Conservation (phyloP, 345 rosid genomes). For the Schrenkiella parvula region DNA sequence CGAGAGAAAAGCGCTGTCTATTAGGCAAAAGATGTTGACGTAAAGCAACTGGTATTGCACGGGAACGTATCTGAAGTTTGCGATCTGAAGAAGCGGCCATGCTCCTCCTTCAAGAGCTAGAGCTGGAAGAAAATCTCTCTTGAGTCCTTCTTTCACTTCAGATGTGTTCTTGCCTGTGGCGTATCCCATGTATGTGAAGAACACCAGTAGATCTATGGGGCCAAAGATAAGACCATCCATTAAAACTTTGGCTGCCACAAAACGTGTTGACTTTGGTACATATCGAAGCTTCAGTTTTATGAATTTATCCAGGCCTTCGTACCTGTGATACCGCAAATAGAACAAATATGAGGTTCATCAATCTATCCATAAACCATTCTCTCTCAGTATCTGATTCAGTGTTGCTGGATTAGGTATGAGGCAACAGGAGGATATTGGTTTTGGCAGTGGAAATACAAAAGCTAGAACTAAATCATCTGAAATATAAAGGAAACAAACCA, state of each 20-base stretch:
- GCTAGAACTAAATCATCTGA: background rate
- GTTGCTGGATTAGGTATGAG: background rate
- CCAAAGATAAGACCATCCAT: slow-evolving; percentile 87
- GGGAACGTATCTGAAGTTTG: slow-evolving; percentile 77
- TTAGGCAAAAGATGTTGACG: slow-evolving; percentile 78
- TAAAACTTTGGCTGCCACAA: slow-evolving; percentile 86
- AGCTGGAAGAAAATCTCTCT: slow-evolving; percentile 90
- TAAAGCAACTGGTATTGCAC: slow-evolving; percentile 88
- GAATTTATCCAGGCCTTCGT: slow-evolving; percentile 71
- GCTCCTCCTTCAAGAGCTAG: slow-evolving; percentile 69
- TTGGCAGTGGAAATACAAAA: background rate
- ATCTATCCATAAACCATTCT: background rate
- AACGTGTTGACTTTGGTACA: slow-evolving; percentile 58
- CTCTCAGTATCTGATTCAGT: background rate
- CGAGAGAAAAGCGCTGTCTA: slow-evolving; percentile 84
- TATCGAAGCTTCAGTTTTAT: slow-evolving; percentile 61
- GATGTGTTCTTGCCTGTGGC: slow-evolving; percentile 55
- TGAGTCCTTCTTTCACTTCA: slow-evolving; percentile 73
- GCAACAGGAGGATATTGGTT: background rate
- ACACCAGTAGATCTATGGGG: slow-evolving; percentile 69
- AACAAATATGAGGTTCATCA: background rate
- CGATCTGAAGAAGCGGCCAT: slow-evolving; percentile 81
- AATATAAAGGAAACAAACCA: slow-evolving; percentile 47
- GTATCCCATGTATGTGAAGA: slow-evolving; percentile 87
- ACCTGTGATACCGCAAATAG: slow-evolving; percentile 41